These are phyloP conservation scores for Cinnamomum micranthum DNA, from an alignment of 164 flowering plant species.

Conservation along the genomic window DNA sequence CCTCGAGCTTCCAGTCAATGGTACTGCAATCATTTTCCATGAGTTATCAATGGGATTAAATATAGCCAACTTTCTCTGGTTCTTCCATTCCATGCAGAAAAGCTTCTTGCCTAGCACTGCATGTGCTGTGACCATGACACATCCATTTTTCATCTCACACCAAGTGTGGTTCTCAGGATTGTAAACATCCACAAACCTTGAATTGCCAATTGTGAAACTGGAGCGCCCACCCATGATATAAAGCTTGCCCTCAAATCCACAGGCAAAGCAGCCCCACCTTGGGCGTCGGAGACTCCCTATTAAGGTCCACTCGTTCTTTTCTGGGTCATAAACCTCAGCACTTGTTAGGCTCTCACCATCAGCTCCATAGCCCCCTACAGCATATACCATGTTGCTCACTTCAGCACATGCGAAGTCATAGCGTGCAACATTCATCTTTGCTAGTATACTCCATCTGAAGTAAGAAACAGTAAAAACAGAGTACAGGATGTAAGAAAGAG, in stretches of 20 bases:
- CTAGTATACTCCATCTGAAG: slow-evolving; percentile 79
- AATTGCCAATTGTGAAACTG: slow-evolving; percentile 86
- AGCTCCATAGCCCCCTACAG: slow-evolving; percentile 79
- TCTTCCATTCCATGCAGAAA: slow-evolving; percentile 96
- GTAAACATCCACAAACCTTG: slow-evolving; percentile 78
- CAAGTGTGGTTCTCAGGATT: slow-evolving; percentile 60
- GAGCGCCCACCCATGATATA: slow-evolving; percentile 97
- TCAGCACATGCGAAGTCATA: slow-evolving; percentile 91
- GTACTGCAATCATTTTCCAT: slow-evolving; percentile 79
- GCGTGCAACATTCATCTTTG: slow-evolving; percentile 83
- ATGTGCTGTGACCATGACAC: slow-evolving; percentile 96
- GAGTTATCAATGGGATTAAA: slow-evolving; percentile 59
- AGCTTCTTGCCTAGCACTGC: slow-evolving; percentile 75
- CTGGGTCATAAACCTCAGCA: slow-evolving; percentile 83
- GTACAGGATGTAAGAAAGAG: background rate
- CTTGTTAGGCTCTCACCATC: slow-evolving; percentile 75
- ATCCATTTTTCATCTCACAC: slow-evolving; percentile 88
- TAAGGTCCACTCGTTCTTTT: slow-evolving; percentile 58
- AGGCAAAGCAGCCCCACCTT: slow-evolving; percentile 87
- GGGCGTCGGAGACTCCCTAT: slow-evolving; percentile 85
- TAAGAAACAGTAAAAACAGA: background rate
- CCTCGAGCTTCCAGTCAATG: slow-evolving; percentile 70
- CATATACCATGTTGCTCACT: slow-evolving; percentile 72
- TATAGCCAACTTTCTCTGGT: slow-evolving; percentile 65
- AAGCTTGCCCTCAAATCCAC: slow-evolving; percentile 72